These are phyloP conservation scores for Cystobasidium ongulense DNA, from an alignment of 768 basidiomycete genomes.

Conservation along the genomic window DNA sequence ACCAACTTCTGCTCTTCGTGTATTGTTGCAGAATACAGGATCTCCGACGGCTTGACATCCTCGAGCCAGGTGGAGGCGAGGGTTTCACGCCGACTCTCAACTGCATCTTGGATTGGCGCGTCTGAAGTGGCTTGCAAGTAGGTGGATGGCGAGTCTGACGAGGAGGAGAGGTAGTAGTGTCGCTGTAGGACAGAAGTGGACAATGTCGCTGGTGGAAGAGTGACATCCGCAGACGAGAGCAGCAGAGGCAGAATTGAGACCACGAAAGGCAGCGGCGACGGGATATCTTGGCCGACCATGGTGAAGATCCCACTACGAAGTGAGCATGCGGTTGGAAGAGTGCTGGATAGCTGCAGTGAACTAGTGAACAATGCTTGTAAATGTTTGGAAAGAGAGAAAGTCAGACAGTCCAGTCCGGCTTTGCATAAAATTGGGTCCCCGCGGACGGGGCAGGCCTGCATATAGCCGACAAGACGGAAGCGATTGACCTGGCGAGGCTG, in stretches of 20 bases:
- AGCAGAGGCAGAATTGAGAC: slow-evolving; percentile 14
- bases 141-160: neutral
- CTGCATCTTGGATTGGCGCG: neutral
- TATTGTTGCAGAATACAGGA: slow-evolving; percentile 8
- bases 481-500: too few species aligned
- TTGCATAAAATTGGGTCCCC: too few species aligned
- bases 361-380: too few species aligned
- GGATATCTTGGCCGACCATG: neutral
- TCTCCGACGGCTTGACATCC: slow-evolving; percentile 3
- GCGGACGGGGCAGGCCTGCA: too few species aligned
- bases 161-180: slow-evolving; percentile 16
- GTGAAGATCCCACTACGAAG: neutral
- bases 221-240: neutral
- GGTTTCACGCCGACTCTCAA: neutral
- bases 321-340: neutral
- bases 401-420: too few species aligned
- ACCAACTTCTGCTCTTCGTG: slow-evolving; percentile 22
- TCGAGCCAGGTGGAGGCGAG: slow-evolving; percentile 15
- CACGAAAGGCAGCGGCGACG: slow-evolving; percentile 10
- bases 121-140: slow-evolving; percentile 12
- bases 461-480: too few species aligned
- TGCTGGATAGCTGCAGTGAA: too few species aligned
- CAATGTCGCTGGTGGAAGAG: neutral
- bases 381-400: too few species aligned
- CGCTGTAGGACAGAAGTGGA: slow-evolving; percentile 12